Base-by-base conservation (phyloP, 2,329 filamentous ascomycete species). In the Aspergillus novoparasiticus region DNA sequence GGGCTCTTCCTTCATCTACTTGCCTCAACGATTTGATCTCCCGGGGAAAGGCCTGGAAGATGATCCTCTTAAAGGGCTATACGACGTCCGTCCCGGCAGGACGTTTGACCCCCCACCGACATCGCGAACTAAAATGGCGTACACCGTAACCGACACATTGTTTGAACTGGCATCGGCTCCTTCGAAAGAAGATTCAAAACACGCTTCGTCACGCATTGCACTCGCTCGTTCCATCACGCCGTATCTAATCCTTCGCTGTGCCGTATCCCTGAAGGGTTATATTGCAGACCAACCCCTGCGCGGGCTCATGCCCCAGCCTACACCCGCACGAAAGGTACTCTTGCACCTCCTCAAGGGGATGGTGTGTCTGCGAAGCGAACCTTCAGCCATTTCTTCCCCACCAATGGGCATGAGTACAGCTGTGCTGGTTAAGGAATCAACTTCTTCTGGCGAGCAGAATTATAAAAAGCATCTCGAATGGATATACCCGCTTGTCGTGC, bases 211-310 rank as follows among this genome's bases (percentile, higher is more conserved):
- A 12, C 81, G 83, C 63, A 77, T 86, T 46, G 83, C 87, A 14
- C 87, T 98, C 19, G 91, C 94, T 0, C 86, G 88, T 72, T 90
- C 90, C 4, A 87, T 90, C 0, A 90, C 92, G 0, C 93, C 93
- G 0, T 94, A 92, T 71, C 84, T 98, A 3, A 90, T 98, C 51
- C 82, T 97, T 2, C 89, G 95, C 3, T 88, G 91, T 14, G 93
- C 91, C 0, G 82, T 97, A 19, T 89, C 92, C 0, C 80, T 98
- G n/a, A 89, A 92, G 61, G 84, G 89, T 0, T 98, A 96, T 74
- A 89, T 96, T 53, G 91, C 93, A 4, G 95, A 99, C 76, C 94
- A 97, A 73, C 94, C 94, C 0, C 82, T 99, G 23, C 86, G 95
- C 16, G 94, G 95, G 0, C 86, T 89, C 57, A 95, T 96, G 88